Evolutionary conservation across 2,329 filamentous ascomycete species (phyloP), one percentile per base, ranked within the genome.

Genomic region (Aotearoamyces nothofagi): DNA sequence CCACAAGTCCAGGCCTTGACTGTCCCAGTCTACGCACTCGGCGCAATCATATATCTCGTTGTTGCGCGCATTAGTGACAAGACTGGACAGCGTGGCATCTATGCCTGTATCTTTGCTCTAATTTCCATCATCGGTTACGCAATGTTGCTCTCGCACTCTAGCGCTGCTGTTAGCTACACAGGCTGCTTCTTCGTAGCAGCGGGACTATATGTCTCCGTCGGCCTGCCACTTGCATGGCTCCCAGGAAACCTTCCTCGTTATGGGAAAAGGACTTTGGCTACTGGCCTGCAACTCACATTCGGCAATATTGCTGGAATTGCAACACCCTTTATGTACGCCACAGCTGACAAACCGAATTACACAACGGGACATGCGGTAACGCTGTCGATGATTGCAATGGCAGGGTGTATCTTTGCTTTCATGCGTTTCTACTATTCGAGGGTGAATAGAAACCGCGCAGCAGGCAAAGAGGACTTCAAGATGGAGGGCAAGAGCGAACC

Each of bases 1-100:
- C 58, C 67, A 0, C 58, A 73, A 39, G 63, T 74, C 0, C 75
- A 81, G 43, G 69, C 70, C 19, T 56, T 80, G 24, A 80, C 75
- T 0, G 70, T 79, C 12, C 76, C 76, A 1, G 73, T 72, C 42
- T 80, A 80, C 37, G 60, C 62, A 0, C 44, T 76, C 1, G 75
- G 74, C 2, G 72, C 71, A 0, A 56, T 71, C 12, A 63, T 58
- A 0, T 79, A 77, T 38, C 52, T 79, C 8, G 32, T 59, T 2
- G 55, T 66, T 6, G 72, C 73, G 5, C 60, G 59, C 33, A 46
- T 71, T 30, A 70, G 65, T 11, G 72, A 79, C 42, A 52, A 56
- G 28, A 59, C 59, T 26, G 69, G 74, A 36, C 55, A 54, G 14
- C 63, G 71, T 24, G 71, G 60, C 0, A 42, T 70, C 1, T 76